Evolutionary conservation across 1,284 basidiomycete genomes (phyloP), one percentile per base, ranked within the genome.

Genomic region (Athelia psychrophila): DNA sequence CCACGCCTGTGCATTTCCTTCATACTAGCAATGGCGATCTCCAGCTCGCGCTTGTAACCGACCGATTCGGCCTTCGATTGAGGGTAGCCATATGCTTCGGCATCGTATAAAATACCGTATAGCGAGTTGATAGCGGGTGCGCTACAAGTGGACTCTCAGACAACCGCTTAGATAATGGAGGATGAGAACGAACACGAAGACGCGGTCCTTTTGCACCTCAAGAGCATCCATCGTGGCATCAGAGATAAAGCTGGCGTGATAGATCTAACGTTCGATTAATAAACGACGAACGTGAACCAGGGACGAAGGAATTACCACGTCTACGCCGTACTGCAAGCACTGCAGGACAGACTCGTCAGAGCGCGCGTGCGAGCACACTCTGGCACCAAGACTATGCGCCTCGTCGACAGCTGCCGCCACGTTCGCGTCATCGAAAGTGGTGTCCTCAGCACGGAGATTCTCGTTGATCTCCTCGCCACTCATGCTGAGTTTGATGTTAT

Each of bases 381-480:
- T 67, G 10, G 67, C 60, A 15, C 66, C 66, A 35, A 38, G 58
- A 19, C 58, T 56, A 50, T 70, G 68, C 15, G 68, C 68, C 22
- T 53, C 56, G 48, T 69, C 64, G 10, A 67, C 58, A 15, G 60
- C 64, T 15, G 68, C 53, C 20, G 62, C 63, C 2, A 64, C 66
- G 5, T 62, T 55, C 38, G 68, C 54, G 18, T 69, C 67, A 0
- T 64, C 19, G 51, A 70, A 72, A 3, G 66, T 69, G 9, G 49
- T 70, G 40, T 60, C 59, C 33, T 72, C 69, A 2, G 69, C 67
- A 5, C 66, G 60, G 50, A 72, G 59, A 15, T 56, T 44, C 44
- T 69, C 64, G 0, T 69, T 69, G 22, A 68, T 64, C 50, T 69
- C 70, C 15, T 72, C 70, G 1, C 70, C 67, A 16, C 62, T 64